A percentile compares a stretch with the other conserved stretches of the same genome.
Conservation (phyloP, 768 basidiomycete genomes). For the Sporobolomyces roseus region DNA sequence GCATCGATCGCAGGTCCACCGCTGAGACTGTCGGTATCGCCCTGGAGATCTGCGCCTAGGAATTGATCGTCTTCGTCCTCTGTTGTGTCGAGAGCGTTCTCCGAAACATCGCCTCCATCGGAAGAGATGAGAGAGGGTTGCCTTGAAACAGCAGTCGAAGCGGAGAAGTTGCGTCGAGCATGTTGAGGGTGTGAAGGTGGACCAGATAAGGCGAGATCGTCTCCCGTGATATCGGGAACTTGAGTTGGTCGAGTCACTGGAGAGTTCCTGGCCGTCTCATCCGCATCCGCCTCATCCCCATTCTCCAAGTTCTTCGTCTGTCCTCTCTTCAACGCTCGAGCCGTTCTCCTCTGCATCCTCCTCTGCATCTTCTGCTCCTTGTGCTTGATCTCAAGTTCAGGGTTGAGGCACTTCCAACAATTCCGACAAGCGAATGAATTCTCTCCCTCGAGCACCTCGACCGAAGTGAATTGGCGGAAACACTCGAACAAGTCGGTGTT, state of each 20-base stretch:
- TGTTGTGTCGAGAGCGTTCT: constrained; percentile 29
- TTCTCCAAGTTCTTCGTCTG: constrained; percentile 43
- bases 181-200: neutral
- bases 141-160: constrained; percentile 21
- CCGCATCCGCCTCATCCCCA: constrained; percentile 24
- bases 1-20: constrained; percentile 18
- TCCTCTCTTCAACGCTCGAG: constrained; percentile 44
- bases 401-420: constrained; percentile 86
- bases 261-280: constrained; percentile 42
- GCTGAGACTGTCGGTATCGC: constrained; percentile 22
- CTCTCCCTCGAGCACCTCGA: constrained; percentile 89
- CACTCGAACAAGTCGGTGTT: constrained; percentile 59
- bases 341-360: constrained; percentile 30
- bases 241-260: constrained; percentile 46
- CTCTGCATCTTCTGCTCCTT: constrained; percentile 55
- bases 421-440: constrained; percentile 88
- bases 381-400: constrained; percentile 39
- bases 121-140: constrained; percentile 14
- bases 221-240: neutral
- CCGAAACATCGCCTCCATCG: constrained; percentile 19
- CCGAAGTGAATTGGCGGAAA: constrained; percentile 73
- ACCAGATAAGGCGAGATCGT: no score
- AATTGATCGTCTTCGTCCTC: constrained; percentile 32
- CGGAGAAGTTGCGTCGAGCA: constrained; percentile 16
- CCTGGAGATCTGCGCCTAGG: neutral